Conservation (phyloP, 139 green algal genomes). For the Tetratostichococcus sp. region DNA sequence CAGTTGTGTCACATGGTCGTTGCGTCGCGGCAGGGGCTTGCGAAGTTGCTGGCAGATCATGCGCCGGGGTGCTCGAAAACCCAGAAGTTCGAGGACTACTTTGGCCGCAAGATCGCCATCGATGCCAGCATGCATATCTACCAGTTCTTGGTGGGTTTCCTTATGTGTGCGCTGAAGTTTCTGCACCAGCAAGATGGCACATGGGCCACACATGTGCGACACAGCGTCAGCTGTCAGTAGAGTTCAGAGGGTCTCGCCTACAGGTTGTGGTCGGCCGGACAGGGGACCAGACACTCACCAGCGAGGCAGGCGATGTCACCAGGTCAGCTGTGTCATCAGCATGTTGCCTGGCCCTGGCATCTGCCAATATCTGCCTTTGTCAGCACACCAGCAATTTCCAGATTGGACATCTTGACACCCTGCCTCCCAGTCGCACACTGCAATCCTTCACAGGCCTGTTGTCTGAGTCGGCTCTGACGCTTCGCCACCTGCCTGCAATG, state of each 20-base stretch:
- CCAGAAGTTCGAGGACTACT: conserved; percentile 94
- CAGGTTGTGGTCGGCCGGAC: conserved; percentile 74
- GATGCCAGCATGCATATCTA: conserved; percentile 99
- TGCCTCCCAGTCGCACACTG: too few relatives aligned
- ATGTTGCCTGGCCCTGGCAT: too few relatives aligned
- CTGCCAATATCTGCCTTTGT: too few relatives aligned
- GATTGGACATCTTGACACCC: too few relatives aligned
- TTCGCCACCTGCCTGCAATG: too few relatives aligned
- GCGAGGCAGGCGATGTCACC: conserved; percentile 91
- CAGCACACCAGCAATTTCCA: too few relatives aligned
- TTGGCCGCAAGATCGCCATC: conserved; percentile 93
- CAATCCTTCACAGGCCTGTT: too few relatives aligned
- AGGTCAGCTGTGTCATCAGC: conserved; percentile 45
- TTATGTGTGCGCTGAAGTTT: background rate
- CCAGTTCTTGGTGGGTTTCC: conserved; percentile 81
- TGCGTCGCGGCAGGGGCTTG: conserved; percentile 67
- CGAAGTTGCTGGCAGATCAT: conserved; percentile 90
- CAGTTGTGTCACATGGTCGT: background rate
- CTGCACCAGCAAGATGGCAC: too few relatives aligned
- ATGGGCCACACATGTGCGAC: conserved; percentile 8
- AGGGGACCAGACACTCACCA: conserved; percentile 84
- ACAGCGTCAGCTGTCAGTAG: background rate
- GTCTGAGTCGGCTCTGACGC: too few relatives aligned
- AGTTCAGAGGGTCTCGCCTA: background rate
- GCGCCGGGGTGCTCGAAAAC: conserved; percentile 74